Conservation (phyloP, 768 basidiomycete genomes). For the Tulasnella sp. region DNA sequence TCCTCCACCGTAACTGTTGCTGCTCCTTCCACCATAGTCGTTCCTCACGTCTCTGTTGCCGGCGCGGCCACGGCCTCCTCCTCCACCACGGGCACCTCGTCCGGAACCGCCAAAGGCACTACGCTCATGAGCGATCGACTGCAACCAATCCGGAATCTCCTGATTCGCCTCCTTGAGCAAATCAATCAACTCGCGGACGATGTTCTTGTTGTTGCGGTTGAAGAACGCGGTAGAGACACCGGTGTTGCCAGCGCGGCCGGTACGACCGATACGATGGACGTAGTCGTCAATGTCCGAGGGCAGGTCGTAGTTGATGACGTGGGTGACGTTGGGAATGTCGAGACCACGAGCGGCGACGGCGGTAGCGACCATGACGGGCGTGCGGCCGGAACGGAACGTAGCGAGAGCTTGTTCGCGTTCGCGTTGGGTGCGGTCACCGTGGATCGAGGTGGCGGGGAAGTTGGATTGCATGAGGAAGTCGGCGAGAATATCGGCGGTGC, state of each 20-base stretch:
- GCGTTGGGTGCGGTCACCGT: constrained; percentile 95
- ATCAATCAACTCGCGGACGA: constrained; percentile 86
- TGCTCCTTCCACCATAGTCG: constrained; percentile 27
- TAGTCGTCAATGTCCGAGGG: constrained; percentile 99
- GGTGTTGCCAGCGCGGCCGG: constrained; percentile 96
- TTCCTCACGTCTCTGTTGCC: constrained; percentile 39
- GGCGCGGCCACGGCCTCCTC: constrained; percentile 50
- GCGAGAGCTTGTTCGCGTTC: constrained; percentile 94
- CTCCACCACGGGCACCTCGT: constrained; percentile 45
- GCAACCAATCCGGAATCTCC: constrained; percentile 86
- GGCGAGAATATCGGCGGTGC: constrained; percentile 97
- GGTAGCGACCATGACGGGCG: constrained; percentile 94
- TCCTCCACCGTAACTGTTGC: constrained; percentile 20
- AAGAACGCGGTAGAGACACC: constrained; percentile 95
- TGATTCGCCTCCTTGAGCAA: constrained; percentile 94
- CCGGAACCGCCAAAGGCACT: constrained; percentile 45
- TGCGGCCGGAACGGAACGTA: constrained; percentile 90
- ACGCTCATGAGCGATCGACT: constrained; percentile 69
- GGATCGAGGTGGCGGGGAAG: constrained; percentile 91
- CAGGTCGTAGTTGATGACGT: constrained; percentile 96
- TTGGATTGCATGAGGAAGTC: constrained; percentile 82
- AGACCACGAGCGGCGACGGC: constrained; percentile 98
- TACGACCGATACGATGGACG: constrained; percentile 96
- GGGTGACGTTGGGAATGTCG: constrained; percentile 98
- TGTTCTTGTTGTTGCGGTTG: constrained; percentile 87